These are phyloP conservation scores for Penicillium olsonii DNA, from an alignment of 2,329 filamentous ascomycete genomes.

Conservation along the genomic window DNA sequence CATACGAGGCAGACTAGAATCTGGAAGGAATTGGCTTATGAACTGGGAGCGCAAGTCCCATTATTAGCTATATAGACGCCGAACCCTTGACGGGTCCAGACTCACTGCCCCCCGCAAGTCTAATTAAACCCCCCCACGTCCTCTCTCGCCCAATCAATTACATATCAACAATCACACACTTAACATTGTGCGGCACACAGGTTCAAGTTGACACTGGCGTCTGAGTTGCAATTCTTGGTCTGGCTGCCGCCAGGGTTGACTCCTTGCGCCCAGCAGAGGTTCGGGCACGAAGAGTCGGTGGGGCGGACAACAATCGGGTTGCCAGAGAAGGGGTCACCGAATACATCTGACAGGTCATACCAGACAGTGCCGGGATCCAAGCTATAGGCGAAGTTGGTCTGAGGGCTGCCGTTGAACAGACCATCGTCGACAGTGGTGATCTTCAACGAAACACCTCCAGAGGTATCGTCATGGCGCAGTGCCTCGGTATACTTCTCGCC, in stretches of 20 bases:
- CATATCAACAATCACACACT: neutral
- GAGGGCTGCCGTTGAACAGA: conserved; percentile 37
- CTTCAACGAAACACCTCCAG: conserved; percentile 47
- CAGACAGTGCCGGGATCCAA: conserved; percentile 39
- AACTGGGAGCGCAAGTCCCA: neutral
- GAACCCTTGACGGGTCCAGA: neutral
- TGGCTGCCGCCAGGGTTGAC: conserved; percentile 33
- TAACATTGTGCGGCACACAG: conserved; percentile 33
- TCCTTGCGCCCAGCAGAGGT: conserved; percentile 36
- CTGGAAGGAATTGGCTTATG: neutral
- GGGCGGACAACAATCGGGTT: conserved; percentile 26
- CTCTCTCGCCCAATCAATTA: conserved; percentile 1
- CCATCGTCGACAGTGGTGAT: conserved; percentile 40
- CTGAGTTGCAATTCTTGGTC: conserved; percentile 30
- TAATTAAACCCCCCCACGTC: conserved; percentile 3
- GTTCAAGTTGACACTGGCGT: conserved; percentile 30
- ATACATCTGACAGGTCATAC: conserved; percentile 48
- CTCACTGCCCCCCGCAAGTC: neutral
- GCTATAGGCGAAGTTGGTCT: conserved; percentile 46
- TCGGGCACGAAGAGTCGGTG: conserved; percentile 25
- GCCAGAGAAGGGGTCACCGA: conserved; percentile 44
- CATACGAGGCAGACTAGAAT: neutral
- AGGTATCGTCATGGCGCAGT: conserved; percentile 37
- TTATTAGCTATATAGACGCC: conserved; percentile 5
- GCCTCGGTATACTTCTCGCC: conserved; percentile 38